Base-by-base conservation (phyloP, 2,329 filamentous ascomycete species). In the Zymoseptoria ardabiliae region DNA sequence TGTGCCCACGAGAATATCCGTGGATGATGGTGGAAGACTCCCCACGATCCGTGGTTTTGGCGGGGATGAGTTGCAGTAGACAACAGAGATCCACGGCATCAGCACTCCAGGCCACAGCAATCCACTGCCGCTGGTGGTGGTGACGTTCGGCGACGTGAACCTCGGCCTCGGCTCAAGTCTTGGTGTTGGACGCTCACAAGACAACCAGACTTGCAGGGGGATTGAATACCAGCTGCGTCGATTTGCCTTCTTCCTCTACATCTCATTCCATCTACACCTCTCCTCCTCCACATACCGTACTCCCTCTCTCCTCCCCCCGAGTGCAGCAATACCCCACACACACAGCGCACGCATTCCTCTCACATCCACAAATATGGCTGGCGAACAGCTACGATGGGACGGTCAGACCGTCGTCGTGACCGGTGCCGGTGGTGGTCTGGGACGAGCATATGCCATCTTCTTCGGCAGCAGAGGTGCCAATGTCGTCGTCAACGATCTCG, bases 401-500 rank as follows among this genome's bases (percentile, higher is more conserved):
- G 88, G 86, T 77, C 90, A 94, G 81, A 91, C 90, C 67, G 89
- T 92, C 69, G 90, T 96, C 66, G 86, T 96, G 66, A 96, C 90
- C 53, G 91, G 90, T 70, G 90, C 90, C 63, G 90, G 90, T 65
- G 90, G 88, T 75, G 90, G 90, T 65, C 77, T 94, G 58, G 90
- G 90, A 66, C 90, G 87, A 77, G 86, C 87, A 73, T 95, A 95
- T 77, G 88, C 89, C 68, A 79, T 87, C 61, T 97, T 96, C 81
- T 97, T 96, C 73, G 94, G 84, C 60, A 91, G 90, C 58, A 86
- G 93, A 72, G 94, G 94, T 71, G 94, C 91, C 68, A 95, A 88
- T 76, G 89, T 96, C 69, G 93, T 99, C 53, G 94, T 99, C 70
- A 99, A 99, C 76, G 94, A 99, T 74, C 83, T 97, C 55, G 94